phyloP scores from a whole-genome alignment of 768 basidiomycete genomes.

The Harrya chromipes region DNA sequence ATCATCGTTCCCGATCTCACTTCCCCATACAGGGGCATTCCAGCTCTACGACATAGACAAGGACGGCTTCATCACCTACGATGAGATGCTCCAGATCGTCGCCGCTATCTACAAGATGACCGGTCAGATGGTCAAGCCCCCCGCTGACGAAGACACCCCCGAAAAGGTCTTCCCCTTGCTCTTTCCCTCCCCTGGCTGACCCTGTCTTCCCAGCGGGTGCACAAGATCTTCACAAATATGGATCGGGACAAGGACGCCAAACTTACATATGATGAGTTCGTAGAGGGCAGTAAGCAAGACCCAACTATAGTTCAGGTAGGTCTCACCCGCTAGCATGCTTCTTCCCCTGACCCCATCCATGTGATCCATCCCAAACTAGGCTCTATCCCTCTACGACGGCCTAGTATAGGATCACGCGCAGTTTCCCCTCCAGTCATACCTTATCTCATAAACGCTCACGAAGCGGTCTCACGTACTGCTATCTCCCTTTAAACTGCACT shows the following conservation, averaged over 20 bases:
- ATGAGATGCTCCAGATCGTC: slow-evolving; percentile 99
- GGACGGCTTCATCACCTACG: slow-evolving; percentile 96
- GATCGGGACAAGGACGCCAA: slow-evolving; percentile 92
- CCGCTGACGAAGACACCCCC: slow-evolving; percentile 99
- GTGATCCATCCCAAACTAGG: slow-evolving; percentile 45
- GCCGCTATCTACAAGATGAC: slow-evolving; percentile 99
- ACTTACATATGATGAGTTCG: slow-evolving; percentile 95
- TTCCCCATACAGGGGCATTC: slow-evolving; percentile 81
- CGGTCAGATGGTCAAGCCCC: slow-evolving; percentile 97
- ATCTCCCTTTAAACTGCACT: slow-evolving; percentile 29
- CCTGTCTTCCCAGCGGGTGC: slow-evolving; percentile 67
- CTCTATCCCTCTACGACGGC: slow-evolving; percentile 92
- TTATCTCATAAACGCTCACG: slow-evolving; percentile 23
- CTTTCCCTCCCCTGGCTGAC: slow-evolving; percentile 12
- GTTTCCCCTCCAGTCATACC: slow-evolving; percentile 11
- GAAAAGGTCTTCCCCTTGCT: slow-evolving; percentile 68
- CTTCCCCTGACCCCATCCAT: slow-evolving; percentile 11
- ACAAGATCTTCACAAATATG: slow-evolving; percentile 99
- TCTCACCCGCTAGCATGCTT: slow-evolving; percentile 11
- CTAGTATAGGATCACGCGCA: slow-evolving; percentile 58
- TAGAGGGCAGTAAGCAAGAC: slow-evolving; percentile 97
- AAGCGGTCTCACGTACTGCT: slow-evolving; percentile 18
- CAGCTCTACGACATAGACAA: slow-evolving; percentile 99
- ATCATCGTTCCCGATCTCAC: slow-evolving; percentile 15
- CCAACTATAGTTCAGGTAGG: slow-evolving; percentile 96